These are phyloP conservation scores for Amanita pseudoporphyria DNA, from an alignment of 768 basidiomycete species.

Conservation along the genomic window DNA sequence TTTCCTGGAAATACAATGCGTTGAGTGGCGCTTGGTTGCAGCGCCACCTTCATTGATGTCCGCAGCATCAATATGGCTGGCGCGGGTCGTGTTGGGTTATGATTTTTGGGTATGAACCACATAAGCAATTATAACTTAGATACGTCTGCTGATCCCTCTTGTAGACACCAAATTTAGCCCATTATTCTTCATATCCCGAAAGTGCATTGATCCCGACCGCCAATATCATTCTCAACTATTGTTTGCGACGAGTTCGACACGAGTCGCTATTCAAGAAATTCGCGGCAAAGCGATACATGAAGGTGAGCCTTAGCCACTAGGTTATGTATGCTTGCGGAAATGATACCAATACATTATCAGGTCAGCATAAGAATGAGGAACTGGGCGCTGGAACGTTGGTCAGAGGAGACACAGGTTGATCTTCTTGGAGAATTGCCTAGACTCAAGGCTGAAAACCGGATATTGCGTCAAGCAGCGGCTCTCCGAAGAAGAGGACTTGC, in stretches of 20 bases:
- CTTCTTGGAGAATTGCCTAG: constrained; percentile 48
- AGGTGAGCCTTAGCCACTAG: constrained; percentile 35
- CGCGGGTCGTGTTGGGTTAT: constrained; percentile 68
- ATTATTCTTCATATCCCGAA: constrained; percentile 91
- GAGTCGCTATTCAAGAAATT: constrained; percentile 94
- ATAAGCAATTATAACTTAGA: neutral
- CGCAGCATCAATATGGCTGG: constrained; percentile 86
- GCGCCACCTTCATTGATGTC: constrained; percentile 82
- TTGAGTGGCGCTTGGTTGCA: constrained; percentile 80
- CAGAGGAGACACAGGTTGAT: constrained; percentile 48
- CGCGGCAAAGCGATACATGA: constrained; percentile 79
- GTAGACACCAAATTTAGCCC: constrained; percentile 77
- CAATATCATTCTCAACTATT: constrained; percentile 88
- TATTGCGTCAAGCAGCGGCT: constrained; percentile 26
- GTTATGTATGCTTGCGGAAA: neutral
- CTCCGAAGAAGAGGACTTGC: constrained; percentile 9
- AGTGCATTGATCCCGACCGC: constrained; percentile 79
- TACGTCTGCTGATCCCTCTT: neutral
- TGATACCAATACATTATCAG: constrained; percentile 26
- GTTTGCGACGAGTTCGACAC: constrained; percentile 70
- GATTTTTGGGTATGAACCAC: constrained; percentile 77
- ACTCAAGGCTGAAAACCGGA: constrained; percentile 47
- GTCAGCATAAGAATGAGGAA: constrained; percentile 75
- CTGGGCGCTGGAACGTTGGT: constrained; percentile 79
- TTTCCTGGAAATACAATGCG: constrained; percentile 81